Evolutionary conservation across 148 eudicot species (phyloP).

Genomic region (Diospyros kaki): DNA sequence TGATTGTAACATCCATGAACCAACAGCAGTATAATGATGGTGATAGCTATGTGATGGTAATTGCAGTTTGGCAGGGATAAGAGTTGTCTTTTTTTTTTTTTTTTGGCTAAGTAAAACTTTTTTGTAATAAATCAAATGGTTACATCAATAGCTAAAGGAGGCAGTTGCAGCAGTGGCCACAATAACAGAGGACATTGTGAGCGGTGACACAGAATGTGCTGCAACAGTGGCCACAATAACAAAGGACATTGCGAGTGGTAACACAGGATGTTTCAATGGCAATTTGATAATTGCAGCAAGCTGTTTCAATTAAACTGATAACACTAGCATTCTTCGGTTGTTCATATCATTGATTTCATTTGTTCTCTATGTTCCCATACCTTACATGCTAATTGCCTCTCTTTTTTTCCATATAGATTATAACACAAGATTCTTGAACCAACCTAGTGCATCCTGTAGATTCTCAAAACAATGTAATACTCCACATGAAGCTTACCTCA

Average conservation of each 20-base stretch:
- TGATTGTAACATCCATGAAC: not conserved
- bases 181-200: not conserved
- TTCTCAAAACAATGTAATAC: not conserved
- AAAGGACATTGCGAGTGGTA: too few relatives aligned
- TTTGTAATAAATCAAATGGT: too few relatives aligned
- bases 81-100: not conserved
- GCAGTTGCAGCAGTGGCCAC: not conserved
- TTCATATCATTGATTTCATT: not conserved
- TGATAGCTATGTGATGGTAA: too few relatives aligned
- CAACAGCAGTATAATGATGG: not conserved
- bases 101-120: too few relatives aligned
- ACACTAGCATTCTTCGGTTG: not conserved
- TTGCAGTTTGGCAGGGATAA: not conserved
- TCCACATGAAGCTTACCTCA: constrained; percentile 49
- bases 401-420: not conserved
- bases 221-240: too few relatives aligned
- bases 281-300: not conserved
- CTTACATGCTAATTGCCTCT: not conserved
- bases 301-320: not conserved
- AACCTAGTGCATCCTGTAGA: not conserved
- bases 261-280: not conserved
- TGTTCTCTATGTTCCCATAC: not conserved
- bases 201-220: too few relatives aligned
- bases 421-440: not conserved
- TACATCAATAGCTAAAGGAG: too few relatives aligned